Percentiles rank a stretch among this genome's conserved stretches.
Evolutionary conservation across 306 rosid species (phyloP).

Genomic region (Canavalia gladiata): DNA sequence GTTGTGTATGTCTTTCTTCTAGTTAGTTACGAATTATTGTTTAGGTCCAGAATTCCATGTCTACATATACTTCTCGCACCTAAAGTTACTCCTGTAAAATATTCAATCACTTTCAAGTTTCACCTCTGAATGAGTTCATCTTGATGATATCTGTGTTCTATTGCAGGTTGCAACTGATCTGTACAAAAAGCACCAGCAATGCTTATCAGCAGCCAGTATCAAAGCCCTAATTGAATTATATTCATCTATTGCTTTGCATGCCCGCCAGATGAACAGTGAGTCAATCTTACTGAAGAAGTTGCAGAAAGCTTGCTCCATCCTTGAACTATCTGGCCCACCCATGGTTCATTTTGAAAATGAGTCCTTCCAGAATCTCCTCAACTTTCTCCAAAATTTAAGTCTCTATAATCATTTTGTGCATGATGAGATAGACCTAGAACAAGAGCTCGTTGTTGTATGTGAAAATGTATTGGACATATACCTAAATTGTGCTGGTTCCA

Average conservation of each 20-base stretch:
- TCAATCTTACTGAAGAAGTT: slow-evolving; percentile 76
- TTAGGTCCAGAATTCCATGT: slow-evolving; percentile 20
- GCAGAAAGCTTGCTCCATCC: slow-evolving; percentile 84
- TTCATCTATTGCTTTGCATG: slow-evolving; percentile 77
- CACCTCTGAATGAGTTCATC: slow-evolving; percentile 42
- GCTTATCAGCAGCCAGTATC: slow-evolving; percentile 65
- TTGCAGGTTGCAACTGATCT: slow-evolving; percentile 79
- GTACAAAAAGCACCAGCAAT: slow-evolving; percentile 64
- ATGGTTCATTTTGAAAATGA: slow-evolving; percentile 97
- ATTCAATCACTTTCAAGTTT: slow-evolving; percentile 22
- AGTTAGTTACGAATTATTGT: not conserved
- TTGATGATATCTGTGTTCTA: slow-evolving; percentile 30
- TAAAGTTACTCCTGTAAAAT: slow-evolving; percentile 26
- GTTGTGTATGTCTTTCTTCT: not conserved
- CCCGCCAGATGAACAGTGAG: slow-evolving; percentile 77
- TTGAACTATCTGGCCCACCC: slow-evolving; percentile 94
- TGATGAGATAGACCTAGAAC: slow-evolving; percentile 69
- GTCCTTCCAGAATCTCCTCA: slow-evolving; percentile 78
- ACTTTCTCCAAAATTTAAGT: slow-evolving; percentile 69
- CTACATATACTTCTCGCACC: slow-evolving; percentile 13
- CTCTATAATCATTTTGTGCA: slow-evolving; percentile 45
- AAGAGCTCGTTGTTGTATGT: slow-evolving; percentile 71
- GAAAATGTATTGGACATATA: slow-evolving; percentile 77
- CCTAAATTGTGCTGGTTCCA: slow-evolving; percentile 70
- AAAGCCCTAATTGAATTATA: slow-evolving; percentile 72